phyloP scores from a whole-genome alignment of 2,329 filamentous ascomycete species.

The Trichoderma arundinaceum region DNA sequence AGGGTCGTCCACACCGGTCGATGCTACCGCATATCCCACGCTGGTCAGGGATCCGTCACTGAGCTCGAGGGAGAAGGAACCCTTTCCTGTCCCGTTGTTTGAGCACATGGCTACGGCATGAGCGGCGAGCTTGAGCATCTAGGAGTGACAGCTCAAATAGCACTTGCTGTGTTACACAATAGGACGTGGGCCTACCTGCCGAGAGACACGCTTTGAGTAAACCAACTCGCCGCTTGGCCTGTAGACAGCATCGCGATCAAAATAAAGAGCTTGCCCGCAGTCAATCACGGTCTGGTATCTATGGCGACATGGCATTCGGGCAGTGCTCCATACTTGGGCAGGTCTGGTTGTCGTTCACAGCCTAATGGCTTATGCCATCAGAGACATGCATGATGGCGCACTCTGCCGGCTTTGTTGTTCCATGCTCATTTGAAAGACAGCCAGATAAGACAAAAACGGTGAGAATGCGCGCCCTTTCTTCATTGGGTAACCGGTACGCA shows the following conservation, averaged over 20 bases:
- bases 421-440: background rate
- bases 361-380: constrained; percentile 24
- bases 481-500: background rate
- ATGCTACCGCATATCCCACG: background rate
- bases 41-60: background rate
- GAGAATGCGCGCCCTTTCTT: constrained; percentile 8
- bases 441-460: constrained; percentile 14
- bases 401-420: background rate
- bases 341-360: background rate
- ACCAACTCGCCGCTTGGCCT: background rate
- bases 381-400: constrained; percentile 30
- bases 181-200: background rate
- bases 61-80: background rate
- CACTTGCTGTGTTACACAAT: background rate
- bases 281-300: background rate
- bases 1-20: constrained; percentile 15
- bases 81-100: background rate
- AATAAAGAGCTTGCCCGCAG: background rate
- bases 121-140: background rate
- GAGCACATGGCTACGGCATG: background rate
- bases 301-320: constrained; percentile 10
- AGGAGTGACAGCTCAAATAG: background rate
- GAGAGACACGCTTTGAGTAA: background rate
- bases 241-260: background rate
- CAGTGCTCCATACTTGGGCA: constrained; percentile 24